phyloP scores from a whole-genome alignment of 176 grass and related monocot species.

The Triticum urartu region DNA sequence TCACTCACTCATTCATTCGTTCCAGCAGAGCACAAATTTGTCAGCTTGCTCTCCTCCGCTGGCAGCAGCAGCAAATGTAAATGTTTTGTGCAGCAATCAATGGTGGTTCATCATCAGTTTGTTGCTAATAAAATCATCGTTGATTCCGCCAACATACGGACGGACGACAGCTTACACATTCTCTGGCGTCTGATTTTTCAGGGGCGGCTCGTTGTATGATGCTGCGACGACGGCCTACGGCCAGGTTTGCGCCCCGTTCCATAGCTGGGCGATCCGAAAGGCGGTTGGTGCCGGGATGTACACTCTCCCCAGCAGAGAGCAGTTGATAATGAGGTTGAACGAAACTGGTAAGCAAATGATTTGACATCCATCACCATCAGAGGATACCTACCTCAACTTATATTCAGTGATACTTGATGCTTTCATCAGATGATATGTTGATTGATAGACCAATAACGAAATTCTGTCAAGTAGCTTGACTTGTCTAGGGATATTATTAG shows the following conservation, averaged over 20 bases:
- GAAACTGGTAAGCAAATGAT: constrained; percentile 63
- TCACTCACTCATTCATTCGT: not conserved
- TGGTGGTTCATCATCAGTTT: not conserved
- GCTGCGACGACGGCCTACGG: constrained; percentile 87
- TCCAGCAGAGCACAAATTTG: not conserved
- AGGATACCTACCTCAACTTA: not conserved
- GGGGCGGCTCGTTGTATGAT: constrained; percentile 72
- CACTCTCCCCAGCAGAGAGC: constrained; percentile 82
- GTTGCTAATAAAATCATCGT: not conserved
- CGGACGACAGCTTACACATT: constrained; percentile 10
- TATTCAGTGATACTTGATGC: not conserved
- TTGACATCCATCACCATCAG: not conserved
- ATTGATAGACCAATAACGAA: no score
- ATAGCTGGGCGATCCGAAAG: constrained; percentile 90
- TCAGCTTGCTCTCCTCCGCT: not conserved
- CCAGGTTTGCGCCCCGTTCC: constrained; percentile 94
- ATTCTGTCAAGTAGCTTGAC: not conserved
- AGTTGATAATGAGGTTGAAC: constrained; percentile 71
- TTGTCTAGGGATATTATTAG: not conserved
- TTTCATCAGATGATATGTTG: no score
- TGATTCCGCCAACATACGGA: not conserved
- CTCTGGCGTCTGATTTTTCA: constrained; percentile 40
- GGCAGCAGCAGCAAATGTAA: not conserved
- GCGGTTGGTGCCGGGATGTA: constrained; percentile 94
- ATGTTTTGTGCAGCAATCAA: not conserved